Conservation (phyloP, 352 stramenopile species). For the Phytophthora lateralis region DNA sequence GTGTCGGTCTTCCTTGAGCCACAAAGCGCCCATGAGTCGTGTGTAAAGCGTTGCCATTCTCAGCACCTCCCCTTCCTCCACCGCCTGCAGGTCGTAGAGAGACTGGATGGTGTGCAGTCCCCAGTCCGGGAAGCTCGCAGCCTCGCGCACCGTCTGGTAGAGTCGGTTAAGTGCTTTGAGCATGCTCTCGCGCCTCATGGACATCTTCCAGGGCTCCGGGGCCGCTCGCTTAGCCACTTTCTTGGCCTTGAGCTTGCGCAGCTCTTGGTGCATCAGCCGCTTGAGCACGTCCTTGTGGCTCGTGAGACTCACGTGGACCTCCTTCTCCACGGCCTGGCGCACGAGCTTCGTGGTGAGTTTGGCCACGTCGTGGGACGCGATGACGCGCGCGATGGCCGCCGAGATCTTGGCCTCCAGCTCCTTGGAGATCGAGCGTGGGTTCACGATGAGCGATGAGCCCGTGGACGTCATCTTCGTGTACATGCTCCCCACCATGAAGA, state of each 20-base stretch:
- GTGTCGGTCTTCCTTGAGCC: constrained; percentile 54
- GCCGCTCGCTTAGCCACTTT: constrained; percentile 67
- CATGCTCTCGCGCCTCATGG: constrained; percentile 47
- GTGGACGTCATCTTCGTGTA: constrained; percentile 82
- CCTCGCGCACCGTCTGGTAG: constrained; percentile 44
- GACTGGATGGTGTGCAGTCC: constrained; percentile 65
- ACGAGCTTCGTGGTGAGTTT: constrained; percentile 84
- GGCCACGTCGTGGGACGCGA: constrained; percentile 64
- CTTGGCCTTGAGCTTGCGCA: constrained; percentile 76
- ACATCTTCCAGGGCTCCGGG: constrained; percentile 68
- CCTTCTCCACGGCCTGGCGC: constrained; percentile 84
- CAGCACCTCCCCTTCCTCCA: constrained; percentile 55
- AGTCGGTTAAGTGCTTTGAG: constrained; percentile 46
- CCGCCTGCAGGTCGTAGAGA: constrained; percentile 65
- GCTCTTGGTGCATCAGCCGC: constrained; percentile 86
- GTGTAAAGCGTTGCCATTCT: constrained; percentile 59
- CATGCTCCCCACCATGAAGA: constrained; percentile 58
- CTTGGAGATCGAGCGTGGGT: constrained; percentile 80
- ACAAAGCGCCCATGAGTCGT: constrained; percentile 56
- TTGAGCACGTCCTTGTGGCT: constrained; percentile 91
- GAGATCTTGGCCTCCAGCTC: constrained; percentile 84
- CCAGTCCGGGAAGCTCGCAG: constrained; percentile 28
- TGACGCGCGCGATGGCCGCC: constrained; percentile 67
- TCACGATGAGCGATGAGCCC: constrained; percentile 72
- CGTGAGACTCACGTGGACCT: constrained; percentile 83